phyloP scores from a whole-genome alignment of 148 eudicot genomes.

The Chenopodium album region DNA sequence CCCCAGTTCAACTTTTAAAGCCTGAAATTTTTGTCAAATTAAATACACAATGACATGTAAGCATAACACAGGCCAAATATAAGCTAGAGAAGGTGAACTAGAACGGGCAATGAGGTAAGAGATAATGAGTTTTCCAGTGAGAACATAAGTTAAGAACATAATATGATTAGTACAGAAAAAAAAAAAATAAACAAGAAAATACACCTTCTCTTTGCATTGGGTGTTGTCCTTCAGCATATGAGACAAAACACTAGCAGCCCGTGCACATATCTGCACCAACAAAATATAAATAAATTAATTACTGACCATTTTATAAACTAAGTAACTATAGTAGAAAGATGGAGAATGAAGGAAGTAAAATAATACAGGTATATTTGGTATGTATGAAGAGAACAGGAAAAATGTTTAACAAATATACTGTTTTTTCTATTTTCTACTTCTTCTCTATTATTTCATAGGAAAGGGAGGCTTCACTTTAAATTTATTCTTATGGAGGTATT shows the following conservation, averaged over 20 bases:
- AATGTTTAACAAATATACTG: neutral
- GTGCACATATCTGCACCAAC: constrained; percentile 61
- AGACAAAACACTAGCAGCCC: constrained; percentile 88
- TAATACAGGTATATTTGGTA: neutral
- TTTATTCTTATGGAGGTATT: neutral
- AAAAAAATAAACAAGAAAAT: constrained; percentile 8
- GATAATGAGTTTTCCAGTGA: neutral
- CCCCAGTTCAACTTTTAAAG: constrained; percentile 69
- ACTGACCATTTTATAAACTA: constrained; percentile 10
- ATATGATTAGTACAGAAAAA: neutral
- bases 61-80: neutral
- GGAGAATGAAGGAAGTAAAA: neutral
- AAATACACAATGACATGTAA: neutral
- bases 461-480: neutral
- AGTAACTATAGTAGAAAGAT: neutral
- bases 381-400: neutral
- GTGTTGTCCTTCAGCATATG: constrained; percentile 70
- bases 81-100: neutral
- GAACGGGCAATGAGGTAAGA: neutral
- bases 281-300: constrained; percentile 2
- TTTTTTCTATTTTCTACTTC: neutral
- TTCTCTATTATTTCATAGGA: neutral
- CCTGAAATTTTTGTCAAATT: constrained; percentile 45
- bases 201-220: constrained; percentile 89
- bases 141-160: neutral